Base-by-base conservation (phyloP, 495 filamentous ascomycete species). In the Melanomma pulvis-pyrius region DNA sequence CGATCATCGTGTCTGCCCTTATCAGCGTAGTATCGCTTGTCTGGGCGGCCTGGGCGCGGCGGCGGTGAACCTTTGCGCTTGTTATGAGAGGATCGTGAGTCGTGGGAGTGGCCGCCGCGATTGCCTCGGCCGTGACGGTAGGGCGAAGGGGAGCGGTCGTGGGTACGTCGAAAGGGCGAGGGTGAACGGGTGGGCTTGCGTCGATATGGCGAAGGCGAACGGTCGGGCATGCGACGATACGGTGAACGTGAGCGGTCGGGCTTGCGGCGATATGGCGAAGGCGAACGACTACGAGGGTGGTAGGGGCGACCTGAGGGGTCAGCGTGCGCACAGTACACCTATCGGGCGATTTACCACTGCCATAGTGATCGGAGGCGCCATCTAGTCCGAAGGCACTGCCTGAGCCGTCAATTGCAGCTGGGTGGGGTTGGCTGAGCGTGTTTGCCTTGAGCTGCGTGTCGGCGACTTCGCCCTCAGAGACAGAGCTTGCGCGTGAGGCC, bases 1-100 rank as follows among this genome's bases (percentile, higher is more conserved):
- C 75, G 81, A 63, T 75, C 78, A 70, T 80, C 77, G 69, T 75
- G 74, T 30, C 84, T 77, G 76, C 77, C 29, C 22, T 49, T 47
- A 44, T 77, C 69, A 15, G 29, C 22, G 25, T 61, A n/a, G 9
- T 60, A 41, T 26, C 58, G 58, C 44, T 67, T 55, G 12, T 67
- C 57, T 22, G 56, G 64, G 1, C 58, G 47, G 19, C 24, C 48
- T 22, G 22, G 17, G 30, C 54, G 63, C 7, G 39, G 51, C 6
- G 52, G 63, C 5, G 39, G 39, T 9, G 51, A 58, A 19, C 67
- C 61, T 34, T 54, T 66, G 39, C 85, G 81, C 64, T 90, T 86
- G 78, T 87, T 86, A 62, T 83, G 81, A 82, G 86, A 72, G 85
- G 86, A 70, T 86, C 79, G 77, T 83, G 78, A 67, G 85, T 74